These are phyloP conservation scores for Psilocybe cubensis DNA, from an alignment of 768 basidiomycete genomes.

Conservation along the genomic window DNA sequence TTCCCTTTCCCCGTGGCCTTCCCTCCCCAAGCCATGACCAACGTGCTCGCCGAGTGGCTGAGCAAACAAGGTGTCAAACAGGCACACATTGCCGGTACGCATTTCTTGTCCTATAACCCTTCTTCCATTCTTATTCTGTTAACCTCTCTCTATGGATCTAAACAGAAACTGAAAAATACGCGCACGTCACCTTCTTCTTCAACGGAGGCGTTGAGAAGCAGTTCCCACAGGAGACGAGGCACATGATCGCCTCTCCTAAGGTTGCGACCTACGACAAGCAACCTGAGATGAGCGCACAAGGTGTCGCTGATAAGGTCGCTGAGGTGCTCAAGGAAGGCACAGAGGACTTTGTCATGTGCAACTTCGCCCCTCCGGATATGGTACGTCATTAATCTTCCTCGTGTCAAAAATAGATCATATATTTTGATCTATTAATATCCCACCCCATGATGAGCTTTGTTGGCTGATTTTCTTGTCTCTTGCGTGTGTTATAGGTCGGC, in stretches of 20 bases:
- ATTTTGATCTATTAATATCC: neutral
- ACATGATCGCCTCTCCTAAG: constrained; percentile 91
- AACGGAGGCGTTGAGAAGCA: constrained; percentile 96
- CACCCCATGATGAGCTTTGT: too few relatives aligned
- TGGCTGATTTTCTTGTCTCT: too few relatives aligned
- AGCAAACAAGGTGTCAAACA: constrained; percentile 80
- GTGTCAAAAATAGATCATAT: neutral
- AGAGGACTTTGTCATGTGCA: constrained; percentile 95
- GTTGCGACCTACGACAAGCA: constrained; percentile 94
- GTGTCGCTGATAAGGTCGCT: constrained; percentile 91
- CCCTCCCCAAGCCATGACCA: constrained; percentile 93
- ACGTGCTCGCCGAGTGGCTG: constrained; percentile 94
- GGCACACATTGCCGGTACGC: constrained; percentile 81
- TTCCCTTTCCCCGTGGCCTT: constrained; percentile 91
- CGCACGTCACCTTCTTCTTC: constrained; percentile 98
- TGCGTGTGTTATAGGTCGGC: constrained; percentile 61
- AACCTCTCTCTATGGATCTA: neutral
- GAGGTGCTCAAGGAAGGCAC: constrained; percentile 71
- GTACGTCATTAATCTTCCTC: constrained; percentile 37
- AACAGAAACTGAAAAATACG: constrained; percentile 95
- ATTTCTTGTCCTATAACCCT: neutral
- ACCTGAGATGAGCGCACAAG: constrained; percentile 88
- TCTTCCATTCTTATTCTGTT: neutral
- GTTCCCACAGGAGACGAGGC: constrained; percentile 79
- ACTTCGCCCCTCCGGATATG: constrained; percentile 98